Conservation (phyloP, 2,329 filamentous ascomycete genomes). For the Hymenotorrendiella dingleyae region DNA sequence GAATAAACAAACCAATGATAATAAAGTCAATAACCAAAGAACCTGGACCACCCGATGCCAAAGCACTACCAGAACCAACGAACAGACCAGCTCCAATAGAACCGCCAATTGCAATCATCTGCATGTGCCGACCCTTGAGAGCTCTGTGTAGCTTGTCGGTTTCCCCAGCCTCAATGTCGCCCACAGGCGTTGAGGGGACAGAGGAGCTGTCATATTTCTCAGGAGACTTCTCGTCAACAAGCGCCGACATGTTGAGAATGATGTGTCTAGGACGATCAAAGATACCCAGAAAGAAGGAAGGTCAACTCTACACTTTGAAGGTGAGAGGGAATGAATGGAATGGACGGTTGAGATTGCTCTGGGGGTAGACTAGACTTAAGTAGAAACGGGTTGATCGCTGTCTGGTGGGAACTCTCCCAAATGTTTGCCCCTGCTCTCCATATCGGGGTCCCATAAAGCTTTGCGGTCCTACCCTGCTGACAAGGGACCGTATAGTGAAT, state of each 20-base stretch:
- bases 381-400: constrained; percentile 8
- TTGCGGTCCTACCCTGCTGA: neutral
- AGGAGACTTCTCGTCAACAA: no score
- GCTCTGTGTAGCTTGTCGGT: constrained; percentile 32
- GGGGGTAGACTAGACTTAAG: constrained; percentile 13
- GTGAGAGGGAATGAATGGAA: constrained; percentile 9
- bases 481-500: neutral
- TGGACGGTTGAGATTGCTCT: constrained; percentile 1
- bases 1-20: constrained; percentile 77
- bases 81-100: constrained; percentile 46
- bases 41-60: constrained; percentile 54
- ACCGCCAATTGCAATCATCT: constrained; percentile 47
- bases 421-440: constrained; percentile 2
- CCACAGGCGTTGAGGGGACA: neutral
- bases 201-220: constrained; percentile 14
- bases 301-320: constrained; percentile 12
- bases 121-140: constrained; percentile 43
- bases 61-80: constrained; percentile 40
- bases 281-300: constrained; percentile 1
- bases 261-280: neutral
- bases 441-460: neutral
- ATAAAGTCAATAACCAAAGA: constrained; percentile 70
- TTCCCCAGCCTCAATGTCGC: constrained; percentile 21
- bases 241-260: constrained; percentile 8
- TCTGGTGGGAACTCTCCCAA: neutral